Evolutionary conservation across 257 asterid species (phyloP), one percentile per base, ranked within the genome.

Genomic region (Apocynum venetum): DNA sequence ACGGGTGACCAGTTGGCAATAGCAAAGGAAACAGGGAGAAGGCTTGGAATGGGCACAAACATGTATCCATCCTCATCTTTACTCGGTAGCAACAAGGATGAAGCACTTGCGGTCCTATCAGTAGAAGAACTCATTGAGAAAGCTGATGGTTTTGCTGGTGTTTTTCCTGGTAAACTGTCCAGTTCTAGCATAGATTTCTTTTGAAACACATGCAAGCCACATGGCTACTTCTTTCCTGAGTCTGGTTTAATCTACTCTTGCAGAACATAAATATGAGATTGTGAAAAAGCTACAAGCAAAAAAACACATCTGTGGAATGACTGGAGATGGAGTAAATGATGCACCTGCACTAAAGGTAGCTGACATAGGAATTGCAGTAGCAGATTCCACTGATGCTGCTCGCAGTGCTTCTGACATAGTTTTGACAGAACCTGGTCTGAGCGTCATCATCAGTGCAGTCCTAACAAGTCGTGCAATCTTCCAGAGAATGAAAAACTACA

Each of bases 1-100:
- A 92, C 97, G 0, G 97, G 87, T 52, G 88, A 84, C 72, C 88
- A 84, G 83, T 78, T 84, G 38, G 84, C 88, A 17, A 84, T 84
- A 68, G 88, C 76, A 19, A 81, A 84, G 75, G 88, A 84, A 82
- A 84, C 88, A 11, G 88, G 88, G 25, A 75, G 88, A 49, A 81
- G 88, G 52, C 75, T 84, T 43, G 88, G 85, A 55, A 84, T 84
- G 88, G 88, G 85, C 59, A 79, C 88, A 19, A 84, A 84, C 73
- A 84, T 84, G 88, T 82, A 84, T 55, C 88, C 88, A 11, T 81
- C 88, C 31, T 79, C 88, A 17, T 60, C 88, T 70, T 79, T 84
- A 41, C 83, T 84, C 13, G 88, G 88, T 5, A 60, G 74, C 14
- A 20, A 47, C 61, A 81, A 79, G 69, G 85, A 81, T 73, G 77